Conservation (phyloP, 805 yeast genomes). For the Candida dendrica region DNA sequence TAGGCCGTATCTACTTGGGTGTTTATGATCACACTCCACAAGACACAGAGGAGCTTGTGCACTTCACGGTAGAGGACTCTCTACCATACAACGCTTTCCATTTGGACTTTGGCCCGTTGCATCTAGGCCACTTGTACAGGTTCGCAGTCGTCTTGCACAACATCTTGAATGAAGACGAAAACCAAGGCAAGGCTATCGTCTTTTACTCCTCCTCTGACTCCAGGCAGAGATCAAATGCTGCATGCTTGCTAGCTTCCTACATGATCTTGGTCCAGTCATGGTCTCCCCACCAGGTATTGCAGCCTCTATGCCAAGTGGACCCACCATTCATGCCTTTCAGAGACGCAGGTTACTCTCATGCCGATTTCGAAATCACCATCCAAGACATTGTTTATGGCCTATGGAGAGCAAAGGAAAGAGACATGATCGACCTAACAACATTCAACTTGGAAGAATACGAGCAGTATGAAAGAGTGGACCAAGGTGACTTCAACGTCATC, state of each 20-base stretch:
- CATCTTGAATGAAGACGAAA: slow-evolving; percentile 76
- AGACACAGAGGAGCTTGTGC: slow-evolving; percentile 69
- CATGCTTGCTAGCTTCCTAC: slow-evolving; percentile 88
- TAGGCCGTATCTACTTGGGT: slow-evolving; percentile 77
- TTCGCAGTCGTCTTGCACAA: slow-evolving; percentile 94
- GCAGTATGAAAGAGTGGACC: slow-evolving; percentile 89
- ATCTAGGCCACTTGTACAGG: slow-evolving; percentile 86
- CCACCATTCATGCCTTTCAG: slow-evolving; percentile 94
- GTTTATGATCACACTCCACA: slow-evolving; percentile 77
- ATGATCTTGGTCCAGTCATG: slow-evolving; percentile 93
- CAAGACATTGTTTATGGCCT: slow-evolving; percentile 95
- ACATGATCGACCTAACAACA: slow-evolving; percentile 75
- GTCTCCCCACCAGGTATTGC: slow-evolving; percentile 97
- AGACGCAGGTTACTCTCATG: slow-evolving; percentile 95
- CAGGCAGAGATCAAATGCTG: slow-evolving; percentile 84
- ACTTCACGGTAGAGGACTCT: slow-evolving; percentile 88
- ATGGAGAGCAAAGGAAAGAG: slow-evolving; percentile 95
- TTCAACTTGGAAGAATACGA: slow-evolving; percentile 93
- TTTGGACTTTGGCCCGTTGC: slow-evolving; percentile 93
- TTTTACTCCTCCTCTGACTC: slow-evolving; percentile 81
- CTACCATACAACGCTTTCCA: slow-evolving; percentile 93
- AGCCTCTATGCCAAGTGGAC: slow-evolving; percentile 85
- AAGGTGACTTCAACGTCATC: slow-evolving; percentile 89
- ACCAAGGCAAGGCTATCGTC: slow-evolving; percentile 83
- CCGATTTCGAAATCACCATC: slow-evolving; percentile 88